These are phyloP conservation scores for Zygosaccharomyces bailii DNA, from an alignment of 805 yeast species.

Conservation along the genomic window DNA sequence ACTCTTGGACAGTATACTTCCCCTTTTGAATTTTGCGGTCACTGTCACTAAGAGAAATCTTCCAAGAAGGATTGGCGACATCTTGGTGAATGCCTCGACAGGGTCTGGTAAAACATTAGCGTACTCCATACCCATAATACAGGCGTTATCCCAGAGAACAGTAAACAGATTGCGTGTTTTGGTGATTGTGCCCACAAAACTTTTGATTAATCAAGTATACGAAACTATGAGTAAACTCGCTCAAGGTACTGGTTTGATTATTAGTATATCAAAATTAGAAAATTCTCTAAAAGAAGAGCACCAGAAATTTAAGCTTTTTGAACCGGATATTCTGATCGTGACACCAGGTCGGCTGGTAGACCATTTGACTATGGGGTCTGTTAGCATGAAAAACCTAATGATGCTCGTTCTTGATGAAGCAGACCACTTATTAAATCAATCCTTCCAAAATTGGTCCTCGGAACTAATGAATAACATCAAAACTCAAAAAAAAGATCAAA, in stretches of 20 bases:
- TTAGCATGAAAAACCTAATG: constrained; percentile 51
- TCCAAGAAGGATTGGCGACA: constrained; percentile 65
- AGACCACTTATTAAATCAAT: constrained; percentile 76
- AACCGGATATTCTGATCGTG: constrained; percentile 65
- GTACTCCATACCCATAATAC: constrained; percentile 78
- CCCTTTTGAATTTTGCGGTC: constrained; percentile 25
- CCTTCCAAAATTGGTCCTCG: constrained; percentile 88
- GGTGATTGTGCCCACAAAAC: constrained; percentile 84
- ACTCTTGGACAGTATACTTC: constrained; percentile 28
- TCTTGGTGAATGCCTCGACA: constrained; percentile 88
- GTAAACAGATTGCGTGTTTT: constrained; percentile 76
- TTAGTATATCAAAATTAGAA: constrained; percentile 55
- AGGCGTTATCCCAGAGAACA: constrained; percentile 55
- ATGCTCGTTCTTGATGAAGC: constrained; percentile 79
- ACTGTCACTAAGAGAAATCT: constrained; percentile 34
- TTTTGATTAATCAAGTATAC: constrained; percentile 79
- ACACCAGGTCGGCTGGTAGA: constrained; percentile 87
- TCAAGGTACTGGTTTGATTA: constrained; percentile 58
- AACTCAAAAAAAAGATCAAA: constrained; percentile 32
- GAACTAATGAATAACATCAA: constrained; percentile 44
- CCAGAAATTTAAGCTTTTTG: constrained; percentile 40
- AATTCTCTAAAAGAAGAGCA: constrained; percentile 63
- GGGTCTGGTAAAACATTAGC: constrained; percentile 96
- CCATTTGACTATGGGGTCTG: constrained; percentile 45
- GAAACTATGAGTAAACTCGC: constrained; percentile 56